These are phyloP conservation scores for Colletotrichum paranaense DNA, from an alignment of 2,329 filamentous ascomycete genomes.

Conservation along the genomic window DNA sequence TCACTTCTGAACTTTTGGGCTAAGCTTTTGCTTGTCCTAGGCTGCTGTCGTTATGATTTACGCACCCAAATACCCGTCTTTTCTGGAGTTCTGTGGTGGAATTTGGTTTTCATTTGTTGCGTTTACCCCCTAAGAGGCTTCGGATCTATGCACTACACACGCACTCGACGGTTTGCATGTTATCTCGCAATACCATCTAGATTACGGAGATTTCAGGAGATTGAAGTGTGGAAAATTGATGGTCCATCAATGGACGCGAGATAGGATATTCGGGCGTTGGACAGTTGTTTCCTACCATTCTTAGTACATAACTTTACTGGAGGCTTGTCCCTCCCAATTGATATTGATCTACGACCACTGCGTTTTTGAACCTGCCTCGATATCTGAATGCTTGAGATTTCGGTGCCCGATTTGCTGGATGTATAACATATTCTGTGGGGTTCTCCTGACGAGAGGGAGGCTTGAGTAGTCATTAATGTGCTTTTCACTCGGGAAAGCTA, in stretches of 20 bases:
- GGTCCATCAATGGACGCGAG: neutral
- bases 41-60: slow-evolving; percentile 34
- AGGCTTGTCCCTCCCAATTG: slow-evolving; percentile 13
- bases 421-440: neutral
- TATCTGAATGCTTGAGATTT: too few species aligned
- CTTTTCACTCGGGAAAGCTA: too few species aligned
- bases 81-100: slow-evolving; percentile 24
- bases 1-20: slow-evolving; percentile 72
- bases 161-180: slow-evolving; percentile 11
- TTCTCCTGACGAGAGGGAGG: too few species aligned
- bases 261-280: slow-evolving; percentile 12
- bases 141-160: slow-evolving; percentile 11
- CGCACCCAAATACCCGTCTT: slow-evolving; percentile 35
- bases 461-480: too few species aligned
- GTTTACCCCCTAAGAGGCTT: slow-evolving; percentile 18
- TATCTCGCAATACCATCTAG: slow-evolving; percentile 11
- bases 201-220: neutral
- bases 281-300: slow-evolving; percentile 15
- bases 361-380: neutral
- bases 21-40: slow-evolving; percentile 11
- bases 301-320: slow-evolving; percentile 16
- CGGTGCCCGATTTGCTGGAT: neutral
- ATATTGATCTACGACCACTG: neutral
- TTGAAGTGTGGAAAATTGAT: slow-evolving; percentile 6
- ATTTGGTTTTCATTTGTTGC: slow-evolving; percentile 4